Conservation (phyloP, 108 stramenopile species). For the Skeletonema menzelii region DNA sequence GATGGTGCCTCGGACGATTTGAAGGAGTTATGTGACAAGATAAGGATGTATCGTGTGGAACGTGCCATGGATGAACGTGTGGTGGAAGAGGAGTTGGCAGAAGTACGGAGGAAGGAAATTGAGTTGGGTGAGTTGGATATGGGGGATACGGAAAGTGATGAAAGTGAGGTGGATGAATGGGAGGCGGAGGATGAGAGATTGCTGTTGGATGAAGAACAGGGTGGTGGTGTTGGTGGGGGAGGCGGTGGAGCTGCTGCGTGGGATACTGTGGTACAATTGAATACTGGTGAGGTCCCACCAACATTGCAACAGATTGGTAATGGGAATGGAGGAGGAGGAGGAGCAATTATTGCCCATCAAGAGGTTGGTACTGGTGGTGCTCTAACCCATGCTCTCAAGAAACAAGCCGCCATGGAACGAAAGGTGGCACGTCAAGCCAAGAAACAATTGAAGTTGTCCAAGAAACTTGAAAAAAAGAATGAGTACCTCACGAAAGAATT, state of each 20-base stretch:
- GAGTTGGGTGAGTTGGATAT: neutral
- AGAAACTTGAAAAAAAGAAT: conserved; percentile 14
- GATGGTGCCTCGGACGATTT: conserved; percentile 26
- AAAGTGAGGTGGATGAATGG: conserved; percentile 8
- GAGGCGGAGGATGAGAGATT: neutral
- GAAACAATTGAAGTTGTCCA: conserved; percentile 10
- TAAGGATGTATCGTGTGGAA: conserved; percentile 34
- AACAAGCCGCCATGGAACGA: neutral
- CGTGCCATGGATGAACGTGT: conserved; percentile 30
- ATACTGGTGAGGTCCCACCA: neutral
- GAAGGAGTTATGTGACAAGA: conserved; percentile 14
- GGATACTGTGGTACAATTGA: neutral
- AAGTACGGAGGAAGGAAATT: neutral
- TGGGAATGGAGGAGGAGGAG: too few relatives aligned
- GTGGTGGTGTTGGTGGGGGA: neutral
- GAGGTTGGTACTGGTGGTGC: neutral
- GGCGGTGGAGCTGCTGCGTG: neutral
- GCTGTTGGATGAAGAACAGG: neutral
- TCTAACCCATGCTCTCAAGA: neutral
- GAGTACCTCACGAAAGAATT: conserved; percentile 17
- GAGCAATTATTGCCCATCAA: neutral
- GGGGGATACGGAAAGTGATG: neutral
- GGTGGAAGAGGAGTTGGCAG: conserved; percentile 26
- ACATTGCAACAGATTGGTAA: neutral
- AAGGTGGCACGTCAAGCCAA: conserved; percentile 5